Conservation (phyloP, 192 early-diverging fungal genomes). For the Backusella circina region DNA sequence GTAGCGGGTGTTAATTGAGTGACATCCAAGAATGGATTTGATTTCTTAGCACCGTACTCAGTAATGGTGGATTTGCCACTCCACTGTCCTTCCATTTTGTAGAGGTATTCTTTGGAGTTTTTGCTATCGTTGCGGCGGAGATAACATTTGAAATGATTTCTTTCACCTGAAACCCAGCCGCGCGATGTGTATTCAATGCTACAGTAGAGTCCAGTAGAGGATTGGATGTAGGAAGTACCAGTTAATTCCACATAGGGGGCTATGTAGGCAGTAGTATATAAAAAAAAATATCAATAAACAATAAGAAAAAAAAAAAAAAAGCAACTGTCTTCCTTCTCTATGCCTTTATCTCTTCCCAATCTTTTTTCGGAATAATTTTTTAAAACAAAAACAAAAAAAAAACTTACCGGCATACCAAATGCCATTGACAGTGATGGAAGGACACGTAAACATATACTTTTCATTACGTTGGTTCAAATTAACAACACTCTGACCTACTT, state of each 20-base stretch:
- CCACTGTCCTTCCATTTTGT: constrained; percentile 56
- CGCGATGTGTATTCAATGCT: constrained; percentile 64
- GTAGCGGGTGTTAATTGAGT: constrained; percentile 40
- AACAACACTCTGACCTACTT: constrained; percentile 68
- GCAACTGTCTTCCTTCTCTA: too few species aligned
- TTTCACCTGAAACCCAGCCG: constrained; percentile 72
- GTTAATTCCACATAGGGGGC: constrained; percentile 30
- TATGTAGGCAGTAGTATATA: neutral
- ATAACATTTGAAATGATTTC: constrained; percentile 67
- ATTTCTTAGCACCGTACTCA: constrained; percentile 43
- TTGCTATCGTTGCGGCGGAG: constrained; percentile 23
- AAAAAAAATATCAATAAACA: too few species aligned
- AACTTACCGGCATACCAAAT: constrained; percentile 46
- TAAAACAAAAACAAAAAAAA: neutral
- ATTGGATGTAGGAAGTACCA: constrained; percentile 57
- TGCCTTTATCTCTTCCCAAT: too few species aligned
- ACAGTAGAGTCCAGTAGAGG: constrained; percentile 43
- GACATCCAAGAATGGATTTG: constrained; percentile 58
- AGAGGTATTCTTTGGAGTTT: constrained; percentile 24
- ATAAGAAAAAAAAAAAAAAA: neutral
- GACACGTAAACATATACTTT: constrained; percentile 64
- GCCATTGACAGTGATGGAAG: constrained; percentile 68
- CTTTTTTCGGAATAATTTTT: neutral
- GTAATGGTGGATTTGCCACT: constrained; percentile 55
- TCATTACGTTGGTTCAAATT: constrained; percentile 41